Conservation (phyloP, 106 monocot species). For the Dioscorea alata region DNA sequence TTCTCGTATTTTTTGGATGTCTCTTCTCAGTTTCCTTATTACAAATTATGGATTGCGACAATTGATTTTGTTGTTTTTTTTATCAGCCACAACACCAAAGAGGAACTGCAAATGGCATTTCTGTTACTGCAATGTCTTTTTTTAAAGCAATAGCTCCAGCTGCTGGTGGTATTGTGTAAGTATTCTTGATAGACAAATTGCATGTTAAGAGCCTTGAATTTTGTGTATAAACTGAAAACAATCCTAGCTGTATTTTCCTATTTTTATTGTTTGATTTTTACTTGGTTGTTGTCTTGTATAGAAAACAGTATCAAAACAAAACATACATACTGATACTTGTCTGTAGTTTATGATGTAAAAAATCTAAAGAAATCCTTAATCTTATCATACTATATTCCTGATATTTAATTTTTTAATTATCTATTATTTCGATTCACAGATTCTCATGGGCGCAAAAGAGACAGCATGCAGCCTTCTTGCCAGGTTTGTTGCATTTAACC, state of each 20-base stretch:
- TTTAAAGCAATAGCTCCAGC: conserved; percentile 54
- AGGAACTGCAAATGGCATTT: conserved; percentile 52
- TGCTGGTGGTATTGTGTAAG: conserved; percentile 43
- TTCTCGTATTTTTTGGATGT: background rate
- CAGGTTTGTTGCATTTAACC: background rate
- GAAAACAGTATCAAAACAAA: background rate
- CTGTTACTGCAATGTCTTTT: conserved; percentile 45
- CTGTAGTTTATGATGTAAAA: background rate
- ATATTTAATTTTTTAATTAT: background rate
- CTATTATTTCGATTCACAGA: too few species aligned
- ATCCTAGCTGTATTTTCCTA: too few species aligned
- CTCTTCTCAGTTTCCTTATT: background rate
- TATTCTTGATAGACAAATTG: background rate
- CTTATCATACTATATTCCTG: background rate
- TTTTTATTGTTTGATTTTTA: background rate
- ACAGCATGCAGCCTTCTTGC: background rate
- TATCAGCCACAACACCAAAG: conserved; percentile 42
- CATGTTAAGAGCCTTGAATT: too few species aligned
- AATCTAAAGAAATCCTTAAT: background rate
- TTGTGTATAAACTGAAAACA: too few species aligned
- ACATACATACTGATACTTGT: background rate
- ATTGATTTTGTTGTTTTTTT: background rate
- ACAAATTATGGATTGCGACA: too few species aligned
- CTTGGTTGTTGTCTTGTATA: background rate
- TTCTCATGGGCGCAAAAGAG: background rate